phyloP scores from a whole-genome alignment of 331 rosid species.

The Telfairia occidentalis region DNA sequence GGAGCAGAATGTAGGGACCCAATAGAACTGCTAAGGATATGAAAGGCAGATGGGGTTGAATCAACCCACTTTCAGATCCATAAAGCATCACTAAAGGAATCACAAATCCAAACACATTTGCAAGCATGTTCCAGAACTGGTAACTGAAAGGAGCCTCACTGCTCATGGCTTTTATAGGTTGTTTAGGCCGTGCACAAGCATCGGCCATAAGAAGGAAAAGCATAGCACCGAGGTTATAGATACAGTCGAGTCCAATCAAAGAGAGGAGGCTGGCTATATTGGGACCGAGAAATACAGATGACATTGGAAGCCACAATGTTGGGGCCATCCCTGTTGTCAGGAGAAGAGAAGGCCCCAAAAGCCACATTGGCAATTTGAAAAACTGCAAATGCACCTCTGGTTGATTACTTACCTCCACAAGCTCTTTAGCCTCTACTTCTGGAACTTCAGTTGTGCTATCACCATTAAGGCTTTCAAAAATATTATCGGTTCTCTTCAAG shows the following conservation, averaged over 20 bases:
- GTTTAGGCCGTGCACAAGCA: slow-evolving; percentile 53
- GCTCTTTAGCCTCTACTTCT: slow-evolving; percentile 23
- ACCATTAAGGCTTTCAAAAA: slow-evolving; percentile 49
- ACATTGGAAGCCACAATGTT: slow-evolving; percentile 75
- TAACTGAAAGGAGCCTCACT: slow-evolving; percentile 80
- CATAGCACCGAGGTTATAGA: slow-evolving; percentile 73
- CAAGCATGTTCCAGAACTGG: slow-evolving; percentile 79
- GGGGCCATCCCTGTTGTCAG: slow-evolving; percentile 73
- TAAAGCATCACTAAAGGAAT: slow-evolving; percentile 43
- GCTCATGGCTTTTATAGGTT: slow-evolving; percentile 29
- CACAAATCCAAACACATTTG: slow-evolving; percentile 52
- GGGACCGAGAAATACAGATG: slow-evolving; percentile 72
- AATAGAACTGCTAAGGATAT: slow-evolving; percentile 60
- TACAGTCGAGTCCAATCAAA: slow-evolving; percentile 81
- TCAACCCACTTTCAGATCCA: slow-evolving; percentile 51
- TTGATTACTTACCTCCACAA: slow-evolving; percentile 24
- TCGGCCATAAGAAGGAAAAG: slow-evolving; percentile 96
- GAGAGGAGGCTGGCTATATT: slow-evolving; percentile 78
- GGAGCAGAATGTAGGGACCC: slow-evolving; percentile 71
- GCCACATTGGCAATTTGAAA: slow-evolving; percentile 87
- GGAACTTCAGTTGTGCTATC: slow-evolving; percentile 28
- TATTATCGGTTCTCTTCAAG: slow-evolving; percentile 33
- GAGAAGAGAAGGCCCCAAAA: slow-evolving; percentile 75
- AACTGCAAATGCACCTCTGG: slow-evolving; percentile 37
- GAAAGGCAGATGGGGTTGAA: slow-evolving; percentile 56